Evolutionary conservation across 345 rosid genomes (phyloP).

Genomic region (Eucalyptus tenuipes): DNA sequence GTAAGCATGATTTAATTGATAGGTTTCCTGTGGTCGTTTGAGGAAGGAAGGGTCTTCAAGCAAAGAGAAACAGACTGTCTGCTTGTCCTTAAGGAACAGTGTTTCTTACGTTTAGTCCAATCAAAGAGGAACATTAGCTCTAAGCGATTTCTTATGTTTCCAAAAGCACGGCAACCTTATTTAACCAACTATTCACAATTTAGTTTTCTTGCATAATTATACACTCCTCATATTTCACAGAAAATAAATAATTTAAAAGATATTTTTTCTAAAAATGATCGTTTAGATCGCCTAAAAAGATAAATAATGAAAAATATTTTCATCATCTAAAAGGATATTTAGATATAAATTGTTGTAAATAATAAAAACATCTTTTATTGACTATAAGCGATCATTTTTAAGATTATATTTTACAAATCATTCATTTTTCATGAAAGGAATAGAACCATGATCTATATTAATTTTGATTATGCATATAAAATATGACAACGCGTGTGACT

Average conservation of each 20-base stretch:
- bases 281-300: fast-evolving
- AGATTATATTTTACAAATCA: not conserved
- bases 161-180: not conserved
- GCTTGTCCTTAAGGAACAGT: not conserved
- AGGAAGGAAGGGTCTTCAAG: not conserved
- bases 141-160: not conserved
- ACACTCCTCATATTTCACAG: not conserved
- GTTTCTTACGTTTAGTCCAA: not conserved
- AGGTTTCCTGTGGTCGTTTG: not conserved
- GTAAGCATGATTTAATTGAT: not conserved
- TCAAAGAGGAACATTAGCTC: not conserved
- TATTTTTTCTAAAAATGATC: too few species aligned
- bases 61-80: not conserved
- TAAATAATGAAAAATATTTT: fast-evolving
- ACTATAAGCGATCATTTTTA: fast-evolving
- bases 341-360: too few species aligned
- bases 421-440: fast-evolving
- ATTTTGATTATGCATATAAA: not conserved
- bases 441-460: fast-evolving
- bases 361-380: too few species aligned
- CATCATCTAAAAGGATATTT: too few species aligned
- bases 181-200: not conserved
- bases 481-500: fast-evolving
- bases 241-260: too few species aligned
- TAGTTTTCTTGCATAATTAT: fast-evolving